phyloP scores from a whole-genome alignment of 805 yeast species.

The Alloascoidea hylecoeti region DNA sequence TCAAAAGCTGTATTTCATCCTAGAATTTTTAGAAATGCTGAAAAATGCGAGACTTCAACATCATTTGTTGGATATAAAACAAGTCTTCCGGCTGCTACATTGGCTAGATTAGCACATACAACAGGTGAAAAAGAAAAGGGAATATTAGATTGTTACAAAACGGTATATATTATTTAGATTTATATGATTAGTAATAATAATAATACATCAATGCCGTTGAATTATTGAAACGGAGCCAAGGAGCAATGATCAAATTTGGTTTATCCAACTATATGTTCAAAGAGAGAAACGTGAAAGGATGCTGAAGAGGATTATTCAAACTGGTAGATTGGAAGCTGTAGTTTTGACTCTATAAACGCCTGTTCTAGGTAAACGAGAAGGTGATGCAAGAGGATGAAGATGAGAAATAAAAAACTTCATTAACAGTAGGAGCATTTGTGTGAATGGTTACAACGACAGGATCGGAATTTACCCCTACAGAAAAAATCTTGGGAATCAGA shows the following conservation, averaged over 20 bases:
- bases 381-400: conserved; percentile 20
- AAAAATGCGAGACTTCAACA: conserved; percentile 26
- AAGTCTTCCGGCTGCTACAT: conserved; percentile 32
- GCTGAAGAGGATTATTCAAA: conserved; percentile 23
- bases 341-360: conserved; percentile 41
- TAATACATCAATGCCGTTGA: conserved; percentile 24
- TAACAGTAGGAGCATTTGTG: conserved; percentile 7
- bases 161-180: conserved; percentile 31
- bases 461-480: too few species aligned
- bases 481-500: too few species aligned
- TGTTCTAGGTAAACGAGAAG: conserved; percentile 33
- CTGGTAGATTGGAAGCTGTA: conserved; percentile 25
- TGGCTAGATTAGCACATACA: conserved; percentile 26
- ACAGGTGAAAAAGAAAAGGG: conserved; percentile 30
- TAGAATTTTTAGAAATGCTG: conserved; percentile 23
- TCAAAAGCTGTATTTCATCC: conserved; percentile 30
- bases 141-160: conserved; percentile 24
- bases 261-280: conserved; percentile 36
- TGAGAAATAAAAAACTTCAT: conserved; percentile 16
- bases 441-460: too few species aligned
- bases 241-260: conserved; percentile 22
- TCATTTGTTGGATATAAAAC: conserved; percentile 31
- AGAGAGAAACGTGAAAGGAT: conserved; percentile 16
- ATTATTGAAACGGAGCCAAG: conserved; percentile 19
- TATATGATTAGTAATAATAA: too few species aligned